These are phyloP conservation scores for Didymella sp. DNA, from an alignment of 2,329 filamentous ascomycete species.

Conservation along the genomic window DNA sequence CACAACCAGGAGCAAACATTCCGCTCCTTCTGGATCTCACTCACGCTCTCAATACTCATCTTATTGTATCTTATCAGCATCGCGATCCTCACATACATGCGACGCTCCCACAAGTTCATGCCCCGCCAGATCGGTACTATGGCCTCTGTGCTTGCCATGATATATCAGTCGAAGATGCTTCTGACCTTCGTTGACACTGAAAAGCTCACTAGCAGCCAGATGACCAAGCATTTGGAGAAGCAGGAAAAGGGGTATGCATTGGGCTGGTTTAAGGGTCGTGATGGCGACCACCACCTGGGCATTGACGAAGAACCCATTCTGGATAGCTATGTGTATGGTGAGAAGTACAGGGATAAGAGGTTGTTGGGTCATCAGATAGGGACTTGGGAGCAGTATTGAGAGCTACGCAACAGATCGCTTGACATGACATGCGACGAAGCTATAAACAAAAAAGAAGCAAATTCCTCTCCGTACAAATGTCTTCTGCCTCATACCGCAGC, in stretches of 20 bases:
- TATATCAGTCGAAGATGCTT: constrained; percentile 82
- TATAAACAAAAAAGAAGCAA: background rate
- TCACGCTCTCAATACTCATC: constrained; percentile 67
- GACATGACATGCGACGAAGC: background rate
- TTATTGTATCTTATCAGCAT: constrained; percentile 70
- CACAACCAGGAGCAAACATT: constrained; percentile 54
- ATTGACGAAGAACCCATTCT: constrained; percentile 78
- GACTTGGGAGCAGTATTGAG: constrained; percentile 32
- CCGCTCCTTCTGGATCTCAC: constrained; percentile 70
- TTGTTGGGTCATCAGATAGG: constrained; percentile 42
- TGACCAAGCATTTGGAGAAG: constrained; percentile 66
- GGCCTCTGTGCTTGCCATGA: constrained; percentile 75
- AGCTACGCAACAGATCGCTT: background rate
- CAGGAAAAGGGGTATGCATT: constrained; percentile 74
- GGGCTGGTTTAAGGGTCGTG: constrained; percentile 77
- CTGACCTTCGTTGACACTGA: constrained; percentile 74
- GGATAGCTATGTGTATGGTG: constrained; percentile 69
- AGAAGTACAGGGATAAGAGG: constrained; percentile 46
- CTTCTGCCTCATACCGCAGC: background rate
- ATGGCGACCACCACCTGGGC: constrained; percentile 76
- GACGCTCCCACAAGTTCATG: constrained; percentile 72
- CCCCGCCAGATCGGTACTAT: constrained; percentile 82
- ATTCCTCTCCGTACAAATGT: background rate
- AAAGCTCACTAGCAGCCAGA: constrained; percentile 65
- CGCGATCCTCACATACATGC: constrained; percentile 65